Conservation (phyloP, 306 rosid genomes). For the Ceratonia siliqua region DNA sequence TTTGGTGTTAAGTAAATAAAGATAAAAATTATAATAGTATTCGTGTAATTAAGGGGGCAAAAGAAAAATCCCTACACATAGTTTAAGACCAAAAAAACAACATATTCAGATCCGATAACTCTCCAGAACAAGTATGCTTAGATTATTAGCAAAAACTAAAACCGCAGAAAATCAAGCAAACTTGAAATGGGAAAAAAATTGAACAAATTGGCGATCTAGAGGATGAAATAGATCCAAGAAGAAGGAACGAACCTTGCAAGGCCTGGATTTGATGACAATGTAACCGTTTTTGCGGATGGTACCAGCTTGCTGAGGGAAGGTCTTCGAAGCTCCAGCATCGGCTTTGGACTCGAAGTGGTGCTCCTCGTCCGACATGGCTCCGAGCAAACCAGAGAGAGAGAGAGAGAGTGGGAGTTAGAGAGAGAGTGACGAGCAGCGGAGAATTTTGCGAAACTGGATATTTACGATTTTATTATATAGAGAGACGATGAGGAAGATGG, state of each 20-base stretch:
- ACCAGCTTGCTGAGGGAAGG: slow-evolving; percentile 96
- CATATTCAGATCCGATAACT: neutral
- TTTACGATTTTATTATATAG: neutral
- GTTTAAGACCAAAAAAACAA: neutral
- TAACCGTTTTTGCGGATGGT: slow-evolving; percentile 93
- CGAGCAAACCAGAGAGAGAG: neutral
- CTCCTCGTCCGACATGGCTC: slow-evolving; percentile 93
- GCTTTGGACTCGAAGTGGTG: slow-evolving; percentile 97
- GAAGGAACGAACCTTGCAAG: slow-evolving; percentile 75
- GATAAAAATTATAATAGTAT: neutral
- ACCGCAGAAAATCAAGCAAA: neutral
- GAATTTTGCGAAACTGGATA: neutral
- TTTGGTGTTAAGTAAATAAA: neutral
- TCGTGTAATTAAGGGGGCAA: neutral
- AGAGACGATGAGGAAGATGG: neutral
- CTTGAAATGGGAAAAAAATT: neutral
- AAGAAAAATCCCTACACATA: neutral
- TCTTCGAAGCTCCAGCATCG: slow-evolving; percentile 98
- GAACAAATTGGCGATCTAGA: neutral
- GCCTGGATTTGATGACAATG: slow-evolving; percentile 84
- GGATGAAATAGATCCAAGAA: neutral
- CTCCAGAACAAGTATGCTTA: neutral
- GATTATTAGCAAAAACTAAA: neutral
- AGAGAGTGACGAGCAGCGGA: neutral
- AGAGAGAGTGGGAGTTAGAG: neutral